Evolutionary conservation across 2,329 filamentous ascomycete genomes (phyloP), one percentile per base, ranked within the genome.

Genomic region (Diaporthe humulicola): DNA sequence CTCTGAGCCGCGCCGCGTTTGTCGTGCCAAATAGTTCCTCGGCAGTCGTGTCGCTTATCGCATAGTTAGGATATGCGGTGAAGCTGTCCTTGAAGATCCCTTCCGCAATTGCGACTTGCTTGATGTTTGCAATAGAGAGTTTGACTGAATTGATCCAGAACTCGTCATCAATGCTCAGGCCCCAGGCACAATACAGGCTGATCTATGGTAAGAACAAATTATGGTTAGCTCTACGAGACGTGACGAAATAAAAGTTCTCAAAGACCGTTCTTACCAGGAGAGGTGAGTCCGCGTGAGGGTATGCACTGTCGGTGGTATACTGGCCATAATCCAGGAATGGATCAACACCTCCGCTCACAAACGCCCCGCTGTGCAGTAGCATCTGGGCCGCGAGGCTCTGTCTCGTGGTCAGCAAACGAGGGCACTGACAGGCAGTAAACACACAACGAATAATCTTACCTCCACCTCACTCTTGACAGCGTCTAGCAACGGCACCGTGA

Each of bases 141-240:
- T 78, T 75, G 66, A 82, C 79, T 8, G 76, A 54, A 9, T 64
- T 70, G 17, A 78, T 71, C 81, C 81, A 83, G 40, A 74, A 82
- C 7, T 77, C 76, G 50, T 83, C 81, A 2, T 82, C 77, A 5
- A 52, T 22, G 8, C 72, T 19, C 12, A 74, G 58, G 25, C 50
- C 45, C 81, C 81, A 83, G 8, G 79, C 60, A 28, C 78, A 81
- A 60, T 81, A 81, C 6, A 82, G 33, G 61, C 81, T 80, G 4
- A 83, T 74, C 75, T 81, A 74, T 15, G 50, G 6, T 15, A 71
- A 54, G 33, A 70, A 38, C 71, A 48, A 9, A 19, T 52, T 15
- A 19, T 7, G 3, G 15, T 19, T 10, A 61, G 45, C n/a, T 10
- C 4, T n/a, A 10, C 9, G 19, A 7, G 3, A 2, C 1, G 10